Evolutionary conservation across 306 rosid species (phyloP).

Genomic region (Pachyrhizus erosus): DNA sequence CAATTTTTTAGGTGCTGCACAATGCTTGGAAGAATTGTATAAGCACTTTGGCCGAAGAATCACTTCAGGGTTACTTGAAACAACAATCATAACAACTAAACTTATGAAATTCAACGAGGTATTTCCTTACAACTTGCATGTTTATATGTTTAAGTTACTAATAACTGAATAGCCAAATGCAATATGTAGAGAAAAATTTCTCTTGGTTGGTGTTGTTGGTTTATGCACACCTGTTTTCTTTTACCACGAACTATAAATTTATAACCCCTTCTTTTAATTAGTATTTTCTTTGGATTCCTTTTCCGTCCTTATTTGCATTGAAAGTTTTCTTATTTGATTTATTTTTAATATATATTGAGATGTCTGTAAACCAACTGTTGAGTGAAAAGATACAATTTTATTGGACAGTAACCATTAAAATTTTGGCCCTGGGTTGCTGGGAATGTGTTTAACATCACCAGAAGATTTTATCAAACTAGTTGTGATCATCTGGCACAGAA

Average conservation of each 20-base stretch:
- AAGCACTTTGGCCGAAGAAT: conserved; percentile 92
- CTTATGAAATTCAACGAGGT: conserved; percentile 88
- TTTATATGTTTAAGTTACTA: conserved; percentile 24
- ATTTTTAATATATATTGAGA: not conserved
- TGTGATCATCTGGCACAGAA: too few relatives aligned
- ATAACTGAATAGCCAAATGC: conserved; percentile 18
- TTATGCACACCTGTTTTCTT: conserved; percentile 25
- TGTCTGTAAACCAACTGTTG: not conserved
- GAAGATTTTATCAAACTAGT: too few relatives aligned
- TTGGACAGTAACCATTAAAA: not conserved
- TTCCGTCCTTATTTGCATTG: conserved; percentile 30
- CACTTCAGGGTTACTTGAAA: conserved; percentile 91
- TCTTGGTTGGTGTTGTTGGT: conserved; percentile 32
- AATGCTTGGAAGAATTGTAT: conserved; percentile 91
- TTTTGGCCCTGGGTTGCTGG: conserved; percentile 8
- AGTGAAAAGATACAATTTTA: conserved; percentile 18
- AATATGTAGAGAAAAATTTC: conserved; percentile 7
- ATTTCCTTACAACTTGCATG: conserved; percentile 46
- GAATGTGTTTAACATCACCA: too few relatives aligned
- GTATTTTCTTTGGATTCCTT: not conserved
- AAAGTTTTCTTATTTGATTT: conserved; percentile 7
- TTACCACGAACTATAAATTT: conserved; percentile 13
- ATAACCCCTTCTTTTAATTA: conserved; percentile 8
- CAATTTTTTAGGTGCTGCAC: conserved; percentile 75
- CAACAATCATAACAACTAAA: conserved; percentile 78